Evolutionary conservation across 306 rosid species (phyloP), one percentile per base, ranked within the genome.

Genomic region (Clitoria ternatea): DNA sequence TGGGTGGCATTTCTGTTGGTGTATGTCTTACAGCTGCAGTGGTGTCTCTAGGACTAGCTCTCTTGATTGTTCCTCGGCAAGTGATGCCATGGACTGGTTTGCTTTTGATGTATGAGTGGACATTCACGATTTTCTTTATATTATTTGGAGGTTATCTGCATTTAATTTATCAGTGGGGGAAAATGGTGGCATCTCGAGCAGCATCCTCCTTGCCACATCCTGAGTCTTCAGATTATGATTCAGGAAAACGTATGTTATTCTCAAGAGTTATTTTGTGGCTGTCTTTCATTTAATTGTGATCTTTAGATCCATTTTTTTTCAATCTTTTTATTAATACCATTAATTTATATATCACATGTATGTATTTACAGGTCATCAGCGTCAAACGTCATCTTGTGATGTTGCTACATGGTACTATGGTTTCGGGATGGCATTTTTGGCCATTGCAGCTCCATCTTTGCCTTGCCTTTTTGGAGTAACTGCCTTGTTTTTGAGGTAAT

Each of bases 61-160:
- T 95, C 60, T 79, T 61, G 76, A 85, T 89, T 49, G 92, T 95
- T 59, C 99, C 99, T 17, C 90, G 80, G 33, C 99, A 95, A 88
- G 97, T 95, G 74, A 77, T 77, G 87, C 99, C 99, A 29, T 95
- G 99, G 97, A 91, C 97, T 72, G 99, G 99, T 57, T 86, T 95
- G 77, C 86, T 95, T 72, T 85, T 95, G 89, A 89, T 87, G 96
- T 95, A 95, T 61, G 99, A 95, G 77, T 95, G 99, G 99, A 89
- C 92, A 19, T 87, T 86, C 83, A 80, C 96, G 47, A 61, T 89
- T 74, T 95, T 91, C 88, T 78, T 86, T 72, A 45, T 89, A 60
- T 67, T 86, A 39, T 91, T 89, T 75, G 96, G 99, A 55, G 92
- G 92, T 32, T 95, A 87, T 82, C 84, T 95, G 60, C 92, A 75